Conservation (phyloP, 73 alveolate genomes). For the Tetrahymena borealis region DNA sequence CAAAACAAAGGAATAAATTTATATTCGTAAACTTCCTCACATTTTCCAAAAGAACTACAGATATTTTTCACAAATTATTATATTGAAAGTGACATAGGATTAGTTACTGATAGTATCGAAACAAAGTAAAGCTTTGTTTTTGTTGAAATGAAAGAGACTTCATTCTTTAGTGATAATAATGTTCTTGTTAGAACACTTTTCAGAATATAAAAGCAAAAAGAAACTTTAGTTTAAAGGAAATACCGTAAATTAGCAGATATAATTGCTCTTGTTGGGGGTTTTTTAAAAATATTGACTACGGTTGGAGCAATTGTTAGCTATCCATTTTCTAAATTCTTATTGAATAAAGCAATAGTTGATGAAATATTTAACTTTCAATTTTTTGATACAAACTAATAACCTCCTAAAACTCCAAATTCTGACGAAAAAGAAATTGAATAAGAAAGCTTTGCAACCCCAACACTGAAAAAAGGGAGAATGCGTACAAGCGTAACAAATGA, state of each 20-base stretch:
- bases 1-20: neutral
- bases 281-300: neutral
- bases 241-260: neutral
- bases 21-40: neutral
- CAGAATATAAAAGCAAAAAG: neutral
- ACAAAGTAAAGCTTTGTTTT: neutral
- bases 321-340: neutral
- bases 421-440: neutral
- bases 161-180: neutral
- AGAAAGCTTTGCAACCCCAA: too few relatives aligned
- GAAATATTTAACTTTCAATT: neutral
- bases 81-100: neutral
- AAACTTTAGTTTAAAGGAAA: neutral
- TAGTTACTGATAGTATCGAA: neutral
- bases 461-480: too few relatives aligned
- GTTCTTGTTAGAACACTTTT: neutral
- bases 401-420: neutral
- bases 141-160: neutral
- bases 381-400: neutral
- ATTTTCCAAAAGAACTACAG: neutral
- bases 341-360: neutral
- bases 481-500: too few relatives aligned
- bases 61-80: neutral
- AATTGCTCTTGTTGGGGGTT: neutral
- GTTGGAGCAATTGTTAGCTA: neutral